Evolutionary conservation across 108 stramenopile species (phyloP).

Genomic region (Hondaea fermentalgiana): DNA sequence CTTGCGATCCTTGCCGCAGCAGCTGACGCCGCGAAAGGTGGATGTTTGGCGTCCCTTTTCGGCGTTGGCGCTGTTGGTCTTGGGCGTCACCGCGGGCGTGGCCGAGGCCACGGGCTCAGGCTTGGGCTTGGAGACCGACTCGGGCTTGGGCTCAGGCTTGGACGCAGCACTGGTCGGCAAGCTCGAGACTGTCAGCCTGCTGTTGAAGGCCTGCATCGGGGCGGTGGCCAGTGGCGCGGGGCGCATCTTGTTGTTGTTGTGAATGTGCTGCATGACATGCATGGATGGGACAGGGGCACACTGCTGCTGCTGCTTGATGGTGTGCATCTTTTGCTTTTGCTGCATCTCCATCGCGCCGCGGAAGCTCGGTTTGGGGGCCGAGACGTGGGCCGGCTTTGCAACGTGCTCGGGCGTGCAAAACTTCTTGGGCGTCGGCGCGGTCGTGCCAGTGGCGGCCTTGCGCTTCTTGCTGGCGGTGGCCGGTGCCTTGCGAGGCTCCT

Average conservation of each 20-base stretch:
- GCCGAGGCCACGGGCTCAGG: neutral
- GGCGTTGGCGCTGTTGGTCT: neutral
- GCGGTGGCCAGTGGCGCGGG: neutral
- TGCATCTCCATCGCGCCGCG: neutral
- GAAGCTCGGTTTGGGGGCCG: neutral
- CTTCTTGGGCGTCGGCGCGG: neutral
- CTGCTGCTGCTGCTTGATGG: neutral
- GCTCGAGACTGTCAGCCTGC: neutral
- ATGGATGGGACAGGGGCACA: neutral
- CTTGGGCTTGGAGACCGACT: neutral
- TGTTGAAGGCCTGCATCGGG: neutral
- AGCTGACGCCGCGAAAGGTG: neutral
- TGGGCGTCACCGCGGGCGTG: neutral
- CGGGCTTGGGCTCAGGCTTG: too few relatives aligned
- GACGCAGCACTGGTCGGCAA: too few relatives aligned
- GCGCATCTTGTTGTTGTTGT: neutral
- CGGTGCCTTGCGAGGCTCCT: neutral
- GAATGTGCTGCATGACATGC: neutral
- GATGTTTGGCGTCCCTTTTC: neutral
- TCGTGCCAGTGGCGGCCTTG: neutral
- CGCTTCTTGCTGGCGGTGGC: neutral
- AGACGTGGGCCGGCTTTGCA: neutral
- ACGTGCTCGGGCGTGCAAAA: neutral
- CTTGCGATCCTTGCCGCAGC: conserved; percentile 21
- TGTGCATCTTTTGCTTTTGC: neutral